Conservation (phyloP, 768 basidiomycete species). For the Lactarius hengduanensis region DNA sequence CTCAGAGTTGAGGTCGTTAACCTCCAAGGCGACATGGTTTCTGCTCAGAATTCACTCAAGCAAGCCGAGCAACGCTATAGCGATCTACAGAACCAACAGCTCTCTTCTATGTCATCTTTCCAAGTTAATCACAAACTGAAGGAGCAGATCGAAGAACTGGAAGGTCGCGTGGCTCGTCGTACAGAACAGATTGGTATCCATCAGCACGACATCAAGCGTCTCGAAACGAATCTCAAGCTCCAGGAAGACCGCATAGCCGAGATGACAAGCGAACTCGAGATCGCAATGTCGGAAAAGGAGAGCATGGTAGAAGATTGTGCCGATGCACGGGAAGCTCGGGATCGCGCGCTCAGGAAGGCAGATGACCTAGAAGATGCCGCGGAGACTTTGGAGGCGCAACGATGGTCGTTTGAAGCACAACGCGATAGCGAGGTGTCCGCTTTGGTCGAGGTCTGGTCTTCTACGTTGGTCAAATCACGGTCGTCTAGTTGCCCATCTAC, state of each 20-base stretch:
- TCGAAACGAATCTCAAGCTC: slow-evolving; percentile 71
- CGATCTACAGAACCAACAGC: slow-evolving; percentile 61
- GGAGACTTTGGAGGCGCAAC: slow-evolving; percentile 43
- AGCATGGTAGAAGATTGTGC: slow-evolving; percentile 86
- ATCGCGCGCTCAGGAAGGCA: slow-evolving; percentile 53
- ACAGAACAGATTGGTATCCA: slow-evolving; percentile 76
- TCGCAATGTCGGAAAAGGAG: slow-evolving; percentile 61
- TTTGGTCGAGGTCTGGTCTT: slow-evolving; percentile 32
- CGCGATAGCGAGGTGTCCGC: slow-evolving; percentile 32
- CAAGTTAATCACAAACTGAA: slow-evolving; percentile 50
- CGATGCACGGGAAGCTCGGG: slow-evolving; percentile 69
- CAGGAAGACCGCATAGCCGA: slow-evolving; percentile 74
- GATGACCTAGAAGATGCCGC: slow-evolving; percentile 65
- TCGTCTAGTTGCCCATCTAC: slow-evolving; percentile 1
- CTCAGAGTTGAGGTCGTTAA: slow-evolving; percentile 64
- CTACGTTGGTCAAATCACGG: slow-evolving; percentile 19
- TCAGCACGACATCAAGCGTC: slow-evolving; percentile 73
- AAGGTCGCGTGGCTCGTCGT: slow-evolving; percentile 58
- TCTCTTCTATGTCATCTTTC: slow-evolving; percentile 55
- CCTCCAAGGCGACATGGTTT: slow-evolving; percentile 55
- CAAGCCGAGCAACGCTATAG: slow-evolving; percentile 62
- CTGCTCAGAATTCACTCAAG: slow-evolving; percentile 51
- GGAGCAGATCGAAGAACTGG: slow-evolving; percentile 66
- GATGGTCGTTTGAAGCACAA: slow-evolving; percentile 30
- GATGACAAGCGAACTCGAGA: slow-evolving; percentile 68